These are phyloP conservation scores for Lactarius sanguifluus DNA, from an alignment of 768 basidiomycete species.

Conservation along the genomic window DNA sequence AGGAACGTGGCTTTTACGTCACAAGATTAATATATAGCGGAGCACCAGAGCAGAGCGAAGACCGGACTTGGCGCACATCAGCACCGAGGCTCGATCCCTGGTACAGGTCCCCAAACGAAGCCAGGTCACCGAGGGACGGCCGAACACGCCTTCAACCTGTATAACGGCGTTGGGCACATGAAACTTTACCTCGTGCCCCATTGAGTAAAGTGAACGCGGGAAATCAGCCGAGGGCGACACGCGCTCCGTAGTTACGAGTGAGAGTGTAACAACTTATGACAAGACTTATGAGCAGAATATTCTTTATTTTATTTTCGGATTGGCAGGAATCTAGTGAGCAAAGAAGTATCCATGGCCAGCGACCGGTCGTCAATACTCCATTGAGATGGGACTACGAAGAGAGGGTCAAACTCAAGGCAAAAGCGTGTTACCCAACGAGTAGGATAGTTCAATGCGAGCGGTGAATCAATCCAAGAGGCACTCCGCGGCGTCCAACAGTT, in stretches of 20 bases:
- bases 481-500: slow-evolving; percentile 21
- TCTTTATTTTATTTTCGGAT: background rate
- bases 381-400: slow-evolving; percentile 7
- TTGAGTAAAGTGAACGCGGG: slow-evolving; percentile 28
- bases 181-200: slow-evolving; percentile 23
- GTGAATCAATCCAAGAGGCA: slow-evolving; percentile 20
- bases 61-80: slow-evolving; percentile 29
- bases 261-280: background rate
- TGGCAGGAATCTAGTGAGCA: background rate
- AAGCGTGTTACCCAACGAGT: slow-evolving; percentile 22
- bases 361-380: slow-evolving; percentile 11
- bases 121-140: slow-evolving; percentile 15
- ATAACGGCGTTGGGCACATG: slow-evolving; percentile 26
- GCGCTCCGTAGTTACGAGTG: slow-evolving; percentile 12
- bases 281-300: background rate
- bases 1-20: slow-evolving; percentile 28
- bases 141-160: slow-evolving; percentile 28
- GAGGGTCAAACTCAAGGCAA: slow-evolving; percentile 20
- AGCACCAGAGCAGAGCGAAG: slow-evolving; percentile 22
- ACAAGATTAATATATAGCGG: slow-evolving; percentile 23
- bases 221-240: slow-evolving; percentile 15
- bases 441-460: slow-evolving; percentile 25
- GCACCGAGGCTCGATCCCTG: slow-evolving; percentile 28
- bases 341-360: slow-evolving; percentile 10
- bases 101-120: slow-evolving; percentile 24